Percentiles rank a stretch among this genome's conserved stretches.
Evolutionary conservation across 2,329 filamentous ascomycete genomes (phyloP).

Genomic region (Fusarium subglutinans): DNA sequence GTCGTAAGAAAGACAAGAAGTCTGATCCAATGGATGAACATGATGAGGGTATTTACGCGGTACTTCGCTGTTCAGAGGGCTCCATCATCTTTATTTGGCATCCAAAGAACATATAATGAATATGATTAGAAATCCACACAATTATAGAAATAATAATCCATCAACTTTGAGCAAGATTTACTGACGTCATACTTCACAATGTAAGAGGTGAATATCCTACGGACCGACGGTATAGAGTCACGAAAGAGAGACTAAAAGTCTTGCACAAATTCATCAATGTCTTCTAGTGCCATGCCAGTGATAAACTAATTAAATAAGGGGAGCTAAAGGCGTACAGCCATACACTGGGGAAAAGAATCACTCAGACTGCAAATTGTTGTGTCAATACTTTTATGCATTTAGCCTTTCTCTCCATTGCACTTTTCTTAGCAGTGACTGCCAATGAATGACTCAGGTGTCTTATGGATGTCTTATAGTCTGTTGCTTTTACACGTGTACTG

Average conservation of each 20-base stretch:
- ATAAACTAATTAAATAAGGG: fast-evolving
- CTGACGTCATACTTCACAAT: background rate
- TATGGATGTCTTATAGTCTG: background rate
- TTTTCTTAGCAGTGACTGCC: too few species aligned
- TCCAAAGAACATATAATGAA: fast-evolving
- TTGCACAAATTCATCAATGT: too few species aligned
- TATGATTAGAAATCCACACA: background rate
- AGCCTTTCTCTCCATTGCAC: too few species aligned
- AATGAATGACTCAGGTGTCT: too few species aligned
- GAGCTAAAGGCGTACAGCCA: background rate
- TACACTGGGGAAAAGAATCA: background rate
- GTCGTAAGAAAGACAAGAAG: fast-evolving
- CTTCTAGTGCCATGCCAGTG: too few species aligned
- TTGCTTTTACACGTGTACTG: background rate
- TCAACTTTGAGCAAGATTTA: background rate
- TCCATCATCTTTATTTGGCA: fast-evolving
- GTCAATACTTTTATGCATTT: background rate
- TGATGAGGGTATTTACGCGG: fast-evolving
- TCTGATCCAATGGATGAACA: background rate
- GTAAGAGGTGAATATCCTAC: background rate
- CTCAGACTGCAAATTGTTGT: fast-evolving
- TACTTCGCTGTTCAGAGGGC: too few species aligned
- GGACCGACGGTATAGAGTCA: background rate
- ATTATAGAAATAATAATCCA: background rate
- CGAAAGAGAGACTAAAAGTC: too few species aligned